Evolutionary conservation across 148 eudicot species (phyloP), one percentile per base, ranked within the genome.

Genomic region (Suaeda aralocaspica): DNA sequence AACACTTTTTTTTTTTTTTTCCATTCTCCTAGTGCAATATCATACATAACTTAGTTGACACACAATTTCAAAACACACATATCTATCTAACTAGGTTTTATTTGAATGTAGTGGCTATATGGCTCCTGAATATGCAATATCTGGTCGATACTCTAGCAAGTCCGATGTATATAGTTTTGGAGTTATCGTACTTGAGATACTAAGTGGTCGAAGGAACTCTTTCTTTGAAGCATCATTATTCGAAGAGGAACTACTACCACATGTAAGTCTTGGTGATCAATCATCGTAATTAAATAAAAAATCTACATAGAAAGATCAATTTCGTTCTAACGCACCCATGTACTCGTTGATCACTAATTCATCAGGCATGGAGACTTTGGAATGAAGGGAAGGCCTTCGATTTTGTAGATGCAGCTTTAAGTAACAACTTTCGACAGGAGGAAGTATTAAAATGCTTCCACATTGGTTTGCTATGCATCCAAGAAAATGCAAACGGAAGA

Each of bases 161-260:
- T 74, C 83, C 0, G 86, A 83, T 64, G 78, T 80, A 8, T 83
- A 69, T 31, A 84, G 91, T 66, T 82, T 82, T 13, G 91, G 84
- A 19, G 76, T 84, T 1, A 66, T 87, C 28, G 41, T 79, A 22
- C 44, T 87, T 19, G 88, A 84, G 73, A 79, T 87, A 24, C 24
- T 84, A n/a, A 84, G 80, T 55, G 86, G 85, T 4, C 50, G 21
- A 11, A 13, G 7, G 22, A 15, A 26, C 9, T 9, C 13, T 2
- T 59, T 15, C 14, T 11, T 21, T 29, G 19, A 2, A 16, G 30
- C 30, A 59, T 59, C 6, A 12, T 7, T 29, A 59, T 59, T 59
- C 22, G 14, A 9, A 51, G 16, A 31, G 13, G 48, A 44, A 44
- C 48, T 44, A 44, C 48, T 44, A 15, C 48, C 48, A 44, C 13